Conservation (phyloP, 106 monocot genomes). For the Dactylorhiza incarnata region DNA sequence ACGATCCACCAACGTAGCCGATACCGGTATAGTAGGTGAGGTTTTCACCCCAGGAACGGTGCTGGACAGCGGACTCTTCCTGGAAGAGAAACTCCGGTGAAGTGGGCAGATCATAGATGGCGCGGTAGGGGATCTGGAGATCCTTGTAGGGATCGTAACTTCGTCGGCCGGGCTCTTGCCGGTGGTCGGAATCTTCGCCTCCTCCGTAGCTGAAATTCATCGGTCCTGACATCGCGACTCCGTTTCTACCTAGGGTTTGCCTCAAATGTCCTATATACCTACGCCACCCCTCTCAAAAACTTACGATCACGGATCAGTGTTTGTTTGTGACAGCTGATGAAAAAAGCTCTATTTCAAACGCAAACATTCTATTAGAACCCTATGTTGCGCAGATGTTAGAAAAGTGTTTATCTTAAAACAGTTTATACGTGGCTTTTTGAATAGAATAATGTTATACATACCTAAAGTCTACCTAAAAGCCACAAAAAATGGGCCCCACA, state of each 20-base stretch:
- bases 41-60: conserved; percentile 85
- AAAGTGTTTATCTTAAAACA: too few species aligned
- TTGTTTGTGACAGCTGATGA: too few species aligned
- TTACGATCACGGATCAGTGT: too few species aligned
- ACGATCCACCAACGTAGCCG: conserved; percentile 67
- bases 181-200: conserved; percentile 10
- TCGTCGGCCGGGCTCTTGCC: conserved; percentile 25
- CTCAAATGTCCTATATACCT: too few species aligned
- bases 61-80: conserved; percentile 69
- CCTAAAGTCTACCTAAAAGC: too few species aligned
- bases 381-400: too few species aligned
- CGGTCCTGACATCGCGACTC: conserved; percentile 27
- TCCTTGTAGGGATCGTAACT: conserved; percentile 77
- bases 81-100: conserved; percentile 90
- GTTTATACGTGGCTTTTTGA: too few species aligned
- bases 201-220: conserved; percentile 13
- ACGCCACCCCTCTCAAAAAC: too few species aligned
- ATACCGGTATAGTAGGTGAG: conserved; percentile 85
- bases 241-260: neutral
- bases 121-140: conserved; percentile 52
- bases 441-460: too few species aligned
- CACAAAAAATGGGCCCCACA: too few species aligned
- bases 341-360: too few species aligned
- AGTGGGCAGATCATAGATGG: conserved; percentile 60
- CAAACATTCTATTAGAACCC: too few species aligned